These are phyloP conservation scores for Populus trichocarpa DNA, from an alignment of 441 rosid genomes.

Conservation along the genomic window DNA sequence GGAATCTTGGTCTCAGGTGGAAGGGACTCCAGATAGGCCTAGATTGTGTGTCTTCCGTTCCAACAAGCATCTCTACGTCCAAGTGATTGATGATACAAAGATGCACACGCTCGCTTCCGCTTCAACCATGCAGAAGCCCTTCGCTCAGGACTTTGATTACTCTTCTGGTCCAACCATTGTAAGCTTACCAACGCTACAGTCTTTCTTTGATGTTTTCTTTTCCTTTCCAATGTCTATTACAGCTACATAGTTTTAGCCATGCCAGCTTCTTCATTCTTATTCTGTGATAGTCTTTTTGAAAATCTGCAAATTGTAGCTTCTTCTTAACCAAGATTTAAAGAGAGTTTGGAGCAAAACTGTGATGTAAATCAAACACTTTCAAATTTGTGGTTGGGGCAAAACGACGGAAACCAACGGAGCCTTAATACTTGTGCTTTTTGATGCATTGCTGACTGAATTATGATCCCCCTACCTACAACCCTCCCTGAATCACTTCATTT, in stretches of 20 bases:
- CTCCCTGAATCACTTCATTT: background rate
- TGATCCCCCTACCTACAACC: background rate
- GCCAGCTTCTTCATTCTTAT: background rate
- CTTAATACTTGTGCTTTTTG: background rate
- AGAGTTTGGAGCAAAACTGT: too few species aligned
- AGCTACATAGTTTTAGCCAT: background rate
- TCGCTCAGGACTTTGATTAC: constrained; percentile 58
- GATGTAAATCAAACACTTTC: too few species aligned
- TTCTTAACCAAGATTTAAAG: too few species aligned
- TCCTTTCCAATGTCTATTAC: background rate
- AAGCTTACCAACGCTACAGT: constrained; percentile 28
- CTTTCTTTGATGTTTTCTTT: background rate
- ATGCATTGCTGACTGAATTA: background rate
- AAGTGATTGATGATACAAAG: constrained; percentile 94
- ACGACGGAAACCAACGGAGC: too few species aligned
- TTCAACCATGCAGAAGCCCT: constrained; percentile 76
- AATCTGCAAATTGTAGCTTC: too few species aligned
- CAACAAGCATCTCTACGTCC: constrained; percentile 87
- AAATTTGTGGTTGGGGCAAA: too few species aligned
- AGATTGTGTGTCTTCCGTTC: constrained; percentile 78
- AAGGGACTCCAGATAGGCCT: constrained; percentile 88
- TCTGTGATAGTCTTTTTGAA: background rate
- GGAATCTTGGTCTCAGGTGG: constrained; percentile 38
- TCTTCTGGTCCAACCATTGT: constrained; percentile 73
- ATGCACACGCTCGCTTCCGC: constrained; percentile 97